Evolutionary conservation across 331 rosid species (phyloP).

Genomic region (Stylosanthes scabra): DNA sequence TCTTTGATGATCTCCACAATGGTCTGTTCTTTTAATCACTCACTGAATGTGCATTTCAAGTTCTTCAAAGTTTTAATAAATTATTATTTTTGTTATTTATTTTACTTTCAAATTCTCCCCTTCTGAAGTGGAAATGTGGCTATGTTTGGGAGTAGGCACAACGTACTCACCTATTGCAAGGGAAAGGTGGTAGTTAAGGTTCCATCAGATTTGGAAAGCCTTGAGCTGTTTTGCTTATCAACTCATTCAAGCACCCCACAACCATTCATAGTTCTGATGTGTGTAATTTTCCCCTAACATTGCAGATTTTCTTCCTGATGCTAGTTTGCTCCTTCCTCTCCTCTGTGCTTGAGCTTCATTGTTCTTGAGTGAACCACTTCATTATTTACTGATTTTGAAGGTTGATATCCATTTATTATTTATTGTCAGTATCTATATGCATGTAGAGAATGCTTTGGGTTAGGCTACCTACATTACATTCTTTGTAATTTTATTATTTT

Average conservation of each 20-base stretch:
- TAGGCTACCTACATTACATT: no score
- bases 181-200: slow-evolving; percentile 53
- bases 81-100: slow-evolving; percentile 12
- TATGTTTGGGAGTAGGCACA: slow-evolving; percentile 19
- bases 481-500: no score
- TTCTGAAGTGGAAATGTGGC: slow-evolving; percentile 26
- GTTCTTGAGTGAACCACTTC: slow-evolving; percentile 65
- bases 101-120: slow-evolving; percentile 3
- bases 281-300: slow-evolving; percentile 63
- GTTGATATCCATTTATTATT: slow-evolving; percentile 47
- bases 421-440: slow-evolving; percentile 7
- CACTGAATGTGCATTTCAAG: slow-evolving; percentile 5
- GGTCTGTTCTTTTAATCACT: slow-evolving; percentile 21
- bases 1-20: slow-evolving; percentile 31
- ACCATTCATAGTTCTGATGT: slow-evolving; percentile 59
- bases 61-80: slow-evolving; percentile 14
- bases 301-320: slow-evolving; percentile 81
- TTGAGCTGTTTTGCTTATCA: slow-evolving; percentile 51
- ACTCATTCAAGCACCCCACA: slow-evolving; percentile 46
- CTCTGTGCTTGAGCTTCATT: slow-evolving; percentile 72
- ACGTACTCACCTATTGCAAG: slow-evolving; percentile 22
- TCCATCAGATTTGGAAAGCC: slow-evolving; percentile 43
- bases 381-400: slow-evolving; percentile 58
- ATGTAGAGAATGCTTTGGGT: background rate
- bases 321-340: slow-evolving; percentile 61